Evolutionary conservation across 768 basidiomycete species (phyloP), one percentile per base, ranked within the genome.

Genomic region (Hemileccinum rubropunctum): DNA sequence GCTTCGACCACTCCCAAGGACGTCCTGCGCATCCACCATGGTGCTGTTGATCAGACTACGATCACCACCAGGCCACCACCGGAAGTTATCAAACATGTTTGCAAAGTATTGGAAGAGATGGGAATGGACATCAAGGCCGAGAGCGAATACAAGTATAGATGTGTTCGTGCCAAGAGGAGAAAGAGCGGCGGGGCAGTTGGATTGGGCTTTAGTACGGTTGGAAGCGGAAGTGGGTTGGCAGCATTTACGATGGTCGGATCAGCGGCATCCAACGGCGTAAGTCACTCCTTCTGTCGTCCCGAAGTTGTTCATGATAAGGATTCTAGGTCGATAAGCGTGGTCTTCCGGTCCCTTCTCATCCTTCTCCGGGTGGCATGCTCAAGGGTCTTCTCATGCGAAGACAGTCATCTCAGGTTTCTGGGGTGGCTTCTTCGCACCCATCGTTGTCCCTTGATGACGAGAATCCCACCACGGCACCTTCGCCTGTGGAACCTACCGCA

Each of bases 51-150:
- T 65, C 87, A 88, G 66, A 83, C 83, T 23, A 94, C 84, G 45
- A 80, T 98, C 59, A 97, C 95, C 30, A 91, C 84, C 3, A 78
- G 82, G 18, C 74, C 84, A 9, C 94, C 95, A 32, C 82, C 85
- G 1, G 88, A 91, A 57, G 94, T 98, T 32, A 91, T 98, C 74
- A 81, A 77, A 52, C 90, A 93, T 63, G 81, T 98, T 27, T 80
- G 80, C 60, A 77, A 78, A 53, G 87, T 94, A 12, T 75, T 99
- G 52, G 79, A 83, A 58, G 81, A 80, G 28, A 93, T 98, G 91
- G 97, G 95, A 17, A 75, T 99, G 47, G 93, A 95, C 50, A 79
- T 95, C 51, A 82, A 87, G 60, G 69, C 82, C 28, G 97, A 99
- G 72, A 86, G 84, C 56, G 92, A 97, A 63, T 98, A 80, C 73